phyloP scores from a whole-genome alignment of 352 stramenopile species.

The Phytophthora pini region DNA sequence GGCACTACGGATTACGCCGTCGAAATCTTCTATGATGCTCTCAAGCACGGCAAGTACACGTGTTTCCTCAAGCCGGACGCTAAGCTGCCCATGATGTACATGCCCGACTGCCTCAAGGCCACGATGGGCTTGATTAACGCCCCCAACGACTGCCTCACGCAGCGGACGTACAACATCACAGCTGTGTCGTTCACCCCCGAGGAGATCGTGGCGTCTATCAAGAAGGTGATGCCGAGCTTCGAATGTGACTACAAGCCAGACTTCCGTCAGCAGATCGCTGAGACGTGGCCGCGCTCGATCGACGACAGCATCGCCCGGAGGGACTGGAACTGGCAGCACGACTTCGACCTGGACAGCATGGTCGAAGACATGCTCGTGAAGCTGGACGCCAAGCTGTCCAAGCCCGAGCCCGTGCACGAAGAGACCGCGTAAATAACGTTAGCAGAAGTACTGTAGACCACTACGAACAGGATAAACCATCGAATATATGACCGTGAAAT shows the following conservation, averaged over 20 bases:
- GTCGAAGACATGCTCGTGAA: slow-evolving; percentile 91
- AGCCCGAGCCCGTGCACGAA: slow-evolving; percentile 22
- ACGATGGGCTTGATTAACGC: slow-evolving; percentile 87
- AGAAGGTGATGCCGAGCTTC: slow-evolving; percentile 89
- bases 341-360: slow-evolving; percentile 91
- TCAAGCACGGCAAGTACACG: slow-evolving; percentile 89
- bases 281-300: slow-evolving; percentile 90
- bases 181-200: slow-evolving; percentile 90
- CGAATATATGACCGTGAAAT: slow-evolving; percentile 30
- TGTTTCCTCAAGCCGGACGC: slow-evolving; percentile 86
- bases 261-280: slow-evolving; percentile 92
- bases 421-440: slow-evolving; percentile 22
- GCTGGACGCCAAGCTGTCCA: slow-evolving; percentile 76
- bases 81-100: slow-evolving; percentile 95
- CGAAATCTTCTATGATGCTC: slow-evolving; percentile 94
- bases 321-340: slow-evolving; percentile 91
- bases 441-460: not conserved
- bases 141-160: slow-evolving; percentile 66
- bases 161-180: slow-evolving; percentile 93
- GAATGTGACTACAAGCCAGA: slow-evolving; percentile 89
- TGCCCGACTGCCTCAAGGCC: slow-evolving; percentile 92
- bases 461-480: slow-evolving; percentile 17
- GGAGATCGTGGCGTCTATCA: slow-evolving; percentile 85
- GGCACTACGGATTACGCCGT: slow-evolving; percentile 93
- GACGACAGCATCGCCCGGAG: slow-evolving; percentile 83